These are phyloP conservation scores for Coelastrella sp. DNA, from an alignment of 139 green algal species.

Conservation along the genomic window DNA sequence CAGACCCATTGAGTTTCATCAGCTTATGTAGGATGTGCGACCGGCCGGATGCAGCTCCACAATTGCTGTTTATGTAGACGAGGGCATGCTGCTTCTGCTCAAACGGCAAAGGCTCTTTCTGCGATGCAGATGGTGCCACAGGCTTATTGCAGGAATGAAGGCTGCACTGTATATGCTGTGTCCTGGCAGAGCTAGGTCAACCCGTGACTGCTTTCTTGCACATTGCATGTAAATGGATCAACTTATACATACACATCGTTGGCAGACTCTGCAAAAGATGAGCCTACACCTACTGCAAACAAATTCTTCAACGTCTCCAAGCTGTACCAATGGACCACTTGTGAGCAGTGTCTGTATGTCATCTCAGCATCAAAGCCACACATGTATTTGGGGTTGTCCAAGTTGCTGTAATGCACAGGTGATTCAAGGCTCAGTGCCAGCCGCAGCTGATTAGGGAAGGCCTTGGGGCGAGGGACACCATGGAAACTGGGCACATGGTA, in stretches of 20 bases:
- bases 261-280: too few relatives aligned
- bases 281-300: background rate
- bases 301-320: background rate
- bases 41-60: background rate
- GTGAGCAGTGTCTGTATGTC: conserved; percentile 6
- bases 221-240: too few relatives aligned
- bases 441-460: conserved; percentile 21
- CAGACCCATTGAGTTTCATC: background rate
- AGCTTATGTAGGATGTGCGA: background rate
- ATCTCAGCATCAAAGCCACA: conserved; percentile 42
- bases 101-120: background rate
- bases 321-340: conserved; percentile 9
- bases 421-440: conserved; percentile 36
- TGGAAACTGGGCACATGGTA: conserved; percentile 8
- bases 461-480: background rate
- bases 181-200: too few relatives aligned
- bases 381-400: conserved; percentile 23
- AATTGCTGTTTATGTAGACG: conserved; percentile 39
- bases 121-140: background rate
- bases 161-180: too few relatives aligned
- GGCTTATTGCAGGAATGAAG: too few relatives aligned
- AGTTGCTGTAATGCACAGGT: background rate
- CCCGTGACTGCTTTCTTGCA: too few relatives aligned
- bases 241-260: too few relatives aligned
- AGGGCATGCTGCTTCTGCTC: conserved; percentile 21